A percentile compares a stretch with the other conserved stretches of the same genome.
Evolutionary conservation across 208 protist genomes (phyloP).

Genomic region (Leishmania turanica): DNA sequence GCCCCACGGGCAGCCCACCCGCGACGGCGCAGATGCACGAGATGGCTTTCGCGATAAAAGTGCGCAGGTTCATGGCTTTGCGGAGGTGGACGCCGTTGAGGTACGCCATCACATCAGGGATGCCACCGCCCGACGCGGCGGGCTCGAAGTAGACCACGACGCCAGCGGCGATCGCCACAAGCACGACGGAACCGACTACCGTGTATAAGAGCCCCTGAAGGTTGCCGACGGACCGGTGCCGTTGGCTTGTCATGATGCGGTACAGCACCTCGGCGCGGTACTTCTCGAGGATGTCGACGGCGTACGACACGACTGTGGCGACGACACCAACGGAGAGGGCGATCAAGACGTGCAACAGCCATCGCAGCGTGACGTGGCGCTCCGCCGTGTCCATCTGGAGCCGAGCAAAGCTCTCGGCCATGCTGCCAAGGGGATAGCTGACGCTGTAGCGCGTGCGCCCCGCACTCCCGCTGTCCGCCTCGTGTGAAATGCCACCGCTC

Average conservation of each 20-base stretch:
- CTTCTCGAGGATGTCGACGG: slow-evolving; percentile 64
- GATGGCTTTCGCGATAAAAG: slow-evolving; percentile 84
- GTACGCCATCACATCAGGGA: slow-evolving; percentile 93
- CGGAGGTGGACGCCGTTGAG: slow-evolving; percentile 93
- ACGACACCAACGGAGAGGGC: slow-evolving; percentile 80
- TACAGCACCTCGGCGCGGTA: slow-evolving; percentile 50
- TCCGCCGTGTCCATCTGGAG: slow-evolving; percentile 54
- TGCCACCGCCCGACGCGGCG: slow-evolving; percentile 81
- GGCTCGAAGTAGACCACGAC: slow-evolving; percentile 88
- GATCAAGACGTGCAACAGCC: slow-evolving; percentile 84
- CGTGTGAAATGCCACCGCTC: neutral
- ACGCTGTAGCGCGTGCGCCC: neutral
- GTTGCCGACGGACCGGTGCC: slow-evolving; percentile 32
- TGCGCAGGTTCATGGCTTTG: slow-evolving; percentile 88
- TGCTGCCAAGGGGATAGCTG: slow-evolving; percentile 11
- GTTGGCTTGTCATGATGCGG: slow-evolving; percentile 34
- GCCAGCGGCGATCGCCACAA: slow-evolving; percentile 54
- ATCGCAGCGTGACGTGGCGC: slow-evolving; percentile 69
- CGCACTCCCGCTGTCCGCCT: neutral
- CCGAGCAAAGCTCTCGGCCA: slow-evolving; percentile 19
- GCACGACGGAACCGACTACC: slow-evolving; percentile 44
- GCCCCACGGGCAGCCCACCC: slow-evolving; percentile 91
- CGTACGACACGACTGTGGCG: slow-evolving; percentile 71
- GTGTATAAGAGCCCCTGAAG: slow-evolving; percentile 52
- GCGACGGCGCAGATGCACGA: slow-evolving; percentile 92